Evolutionary conservation across 257 asterid genomes (phyloP), one percentile per base, ranked within the genome.

Genomic region (Hygrophila difformis): DNA sequence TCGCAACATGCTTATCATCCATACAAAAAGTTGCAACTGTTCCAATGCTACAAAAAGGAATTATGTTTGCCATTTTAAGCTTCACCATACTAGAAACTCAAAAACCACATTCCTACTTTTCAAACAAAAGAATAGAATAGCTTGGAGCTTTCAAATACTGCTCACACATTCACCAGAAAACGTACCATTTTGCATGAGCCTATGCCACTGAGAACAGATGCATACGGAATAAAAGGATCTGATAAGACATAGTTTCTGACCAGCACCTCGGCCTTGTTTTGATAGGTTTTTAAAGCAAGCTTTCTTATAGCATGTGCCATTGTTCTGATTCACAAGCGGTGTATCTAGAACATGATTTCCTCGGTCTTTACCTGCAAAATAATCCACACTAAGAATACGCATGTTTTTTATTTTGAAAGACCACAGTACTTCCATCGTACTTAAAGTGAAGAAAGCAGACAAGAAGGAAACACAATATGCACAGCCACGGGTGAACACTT

Each of bases 181-280:
- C 77, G 24, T 76, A 88, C 97, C 94, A 88, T 55, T 81, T 81
- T 84, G 87, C 77, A 81, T 17, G 88, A 71, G 70, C 81, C 26
- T 29, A 78, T 62, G 61, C 97, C 95, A 61, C 76, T 74, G 40
- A 88, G 57, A 46, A 88, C 66, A 42, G 95, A 74, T 46, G 89
- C 66, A 70, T 81, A 88, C 12, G 97, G 97, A 31, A 88, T 70
- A 65, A 66, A 70, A 50, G 92, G 87, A 72, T 84, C 92, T n/a
- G 97, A 71, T 23, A 88, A 67, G 26, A 88, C 67, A 63, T 84
- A 88, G 70, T 77, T 67, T 60, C 72, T 78, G 63, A 84, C 78
- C 67, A 84, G 68, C 57, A 76, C 63, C 52, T 67, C 86, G 54
- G 97, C 93, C 61, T 77, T 78, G 64, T 60, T 63, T 54, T 77